Base-by-base conservation (phyloP, 805 yeast genomes). In the Sporopachydermia quercuum region DNA sequence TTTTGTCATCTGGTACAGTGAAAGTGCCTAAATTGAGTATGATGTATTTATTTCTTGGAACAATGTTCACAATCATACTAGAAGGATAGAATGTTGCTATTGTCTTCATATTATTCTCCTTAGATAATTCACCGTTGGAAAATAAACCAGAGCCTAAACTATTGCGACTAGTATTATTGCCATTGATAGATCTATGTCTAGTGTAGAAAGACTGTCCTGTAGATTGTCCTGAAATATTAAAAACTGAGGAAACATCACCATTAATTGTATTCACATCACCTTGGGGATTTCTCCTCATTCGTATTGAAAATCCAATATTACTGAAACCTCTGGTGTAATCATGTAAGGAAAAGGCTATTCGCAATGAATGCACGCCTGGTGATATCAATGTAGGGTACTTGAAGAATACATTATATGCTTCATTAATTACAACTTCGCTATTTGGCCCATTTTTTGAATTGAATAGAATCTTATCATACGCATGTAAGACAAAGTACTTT, bases 21-120 rank as follows among this genome's bases (percentile, higher is more conserved):
- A 76, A 71, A 37, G 60, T 62, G 0, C 78, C 80, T 18, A 74
- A 47, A 45, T 70, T 66, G 30, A 75, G 50, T 16, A 74, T 55
- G 17, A 71, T 63, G 47, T 71, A 63, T 43, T 65, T 66, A 18
- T 65, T 59, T 39, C 62, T 65, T 1, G 79, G 79, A n/a, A 74
- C 55, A 16, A 76, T 59, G 8, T 75, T 80, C 39, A 66, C 66
- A 36, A 76, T 68, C 46, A 71, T 68, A 0, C 71, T 60, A 0
- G 81, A 76, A 1, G 80, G 77, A 47, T 66, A 73, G 44, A 15
- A 49, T 50, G 13, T 56, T 48, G 5, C 56, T 56, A 2, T 53
- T 45, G 2, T 51, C 51, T 17, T 54, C 50, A 19, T 54, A 43
- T 41, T 60, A 60, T 15, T 51, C 49, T 4, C 74, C 58, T 46